A percentile compares a stretch with the other conserved stretches of the same genome.
phyloP scores from a whole-genome alignment of 1,284 basidiomycete genomes.

The Malassezia sympodialis region DNA sequence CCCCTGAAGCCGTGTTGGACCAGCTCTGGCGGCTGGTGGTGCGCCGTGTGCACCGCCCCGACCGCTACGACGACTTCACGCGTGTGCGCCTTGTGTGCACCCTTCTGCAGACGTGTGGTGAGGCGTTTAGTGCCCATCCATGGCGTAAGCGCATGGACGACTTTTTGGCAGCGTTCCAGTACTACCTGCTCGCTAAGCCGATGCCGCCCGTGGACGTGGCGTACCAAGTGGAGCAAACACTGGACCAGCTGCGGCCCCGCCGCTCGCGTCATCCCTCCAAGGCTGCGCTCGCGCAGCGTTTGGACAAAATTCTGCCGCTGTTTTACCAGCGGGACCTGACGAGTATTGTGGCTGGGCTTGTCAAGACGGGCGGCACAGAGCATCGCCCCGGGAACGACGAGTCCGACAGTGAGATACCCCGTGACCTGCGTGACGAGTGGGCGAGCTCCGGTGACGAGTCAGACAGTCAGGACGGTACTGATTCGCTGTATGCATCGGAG shows the following conservation, averaged over 20 bases:
- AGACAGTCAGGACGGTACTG: neutral
- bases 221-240: slow-evolving; percentile 80
- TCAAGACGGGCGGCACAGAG: neutral
- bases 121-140: slow-evolving; percentile 73
- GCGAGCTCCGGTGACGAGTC: neutral
- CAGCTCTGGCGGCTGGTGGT: slow-evolving; percentile 88
- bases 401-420: slow-evolving; percentile 1
- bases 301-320: neutral
- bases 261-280: slow-evolving; percentile 2
- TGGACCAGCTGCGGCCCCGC: slow-evolving; percentile 7
- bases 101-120: slow-evolving; percentile 87
- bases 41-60: slow-evolving; percentile 74
- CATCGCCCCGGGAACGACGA: slow-evolving; percentile 4
- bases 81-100: slow-evolving; percentile 81
- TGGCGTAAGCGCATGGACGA: slow-evolving; percentile 6
- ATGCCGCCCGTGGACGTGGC: slow-evolving; percentile 84
- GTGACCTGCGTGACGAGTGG: neutral
- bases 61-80: slow-evolving; percentile 93
- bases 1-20: slow-evolving; percentile 81
- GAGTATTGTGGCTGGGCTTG: neutral
- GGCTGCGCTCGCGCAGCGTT: neutral
- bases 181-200: slow-evolving; percentile 58
- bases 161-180: slow-evolving; percentile 2
- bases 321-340: neutral
- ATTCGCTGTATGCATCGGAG: slow-evolving; percentile 10